phyloP scores from a whole-genome alignment of 2,329 filamentous ascomycete species.

The Fusarium zealandicum region DNA sequence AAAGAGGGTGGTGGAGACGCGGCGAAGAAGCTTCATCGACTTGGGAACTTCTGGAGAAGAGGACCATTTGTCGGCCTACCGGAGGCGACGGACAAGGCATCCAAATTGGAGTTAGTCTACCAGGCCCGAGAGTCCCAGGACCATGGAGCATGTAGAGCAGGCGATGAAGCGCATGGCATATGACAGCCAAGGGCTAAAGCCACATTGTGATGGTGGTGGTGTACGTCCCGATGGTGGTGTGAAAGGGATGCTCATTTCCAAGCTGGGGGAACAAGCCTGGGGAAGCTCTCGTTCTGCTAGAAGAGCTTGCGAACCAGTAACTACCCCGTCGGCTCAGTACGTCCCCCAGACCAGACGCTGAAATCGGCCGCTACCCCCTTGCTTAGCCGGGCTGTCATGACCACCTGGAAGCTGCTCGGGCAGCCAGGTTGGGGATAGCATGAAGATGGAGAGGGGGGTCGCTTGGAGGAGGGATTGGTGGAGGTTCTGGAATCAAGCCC shows the following conservation, averaged over 20 bases:
- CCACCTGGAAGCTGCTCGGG: slow-evolving; percentile 21
- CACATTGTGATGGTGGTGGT: slow-evolving; percentile 29
- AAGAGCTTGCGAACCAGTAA: neutral
- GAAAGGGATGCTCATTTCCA: slow-evolving; percentile 14
- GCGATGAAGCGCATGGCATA: slow-evolving; percentile 12
- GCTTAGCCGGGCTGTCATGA: slow-evolving; percentile 15
- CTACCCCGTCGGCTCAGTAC: neutral
- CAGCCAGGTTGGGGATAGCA: slow-evolving; percentile 22
- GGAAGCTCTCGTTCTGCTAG: neutral
- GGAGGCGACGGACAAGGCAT: slow-evolving; percentile 17
- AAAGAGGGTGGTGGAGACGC: slow-evolving; percentile 40
- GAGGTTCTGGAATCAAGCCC: slow-evolving; percentile 16
- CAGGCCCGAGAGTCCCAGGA: slow-evolving; percentile 16
- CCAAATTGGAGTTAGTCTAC: slow-evolving; percentile 22
- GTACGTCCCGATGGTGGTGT: slow-evolving; percentile 4
- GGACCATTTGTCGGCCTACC: slow-evolving; percentile 27
- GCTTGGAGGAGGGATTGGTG: slow-evolving; percentile 26
- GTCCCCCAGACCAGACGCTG: neutral
- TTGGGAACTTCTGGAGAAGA: slow-evolving; percentile 39
- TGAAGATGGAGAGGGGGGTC: slow-evolving; percentile 25
- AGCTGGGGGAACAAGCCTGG: slow-evolving; percentile 6
- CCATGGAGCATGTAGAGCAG: slow-evolving; percentile 8
- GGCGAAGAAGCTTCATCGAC: slow-evolving; percentile 26
- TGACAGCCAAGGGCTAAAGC: slow-evolving; percentile 25
- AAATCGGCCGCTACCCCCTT: slow-evolving; percentile 2